Evolutionary conservation across 2,329 filamentous ascomycete species (phyloP), one percentile per base, ranked within the genome.

Genomic region (Fusarium gaditjirri): DNA sequence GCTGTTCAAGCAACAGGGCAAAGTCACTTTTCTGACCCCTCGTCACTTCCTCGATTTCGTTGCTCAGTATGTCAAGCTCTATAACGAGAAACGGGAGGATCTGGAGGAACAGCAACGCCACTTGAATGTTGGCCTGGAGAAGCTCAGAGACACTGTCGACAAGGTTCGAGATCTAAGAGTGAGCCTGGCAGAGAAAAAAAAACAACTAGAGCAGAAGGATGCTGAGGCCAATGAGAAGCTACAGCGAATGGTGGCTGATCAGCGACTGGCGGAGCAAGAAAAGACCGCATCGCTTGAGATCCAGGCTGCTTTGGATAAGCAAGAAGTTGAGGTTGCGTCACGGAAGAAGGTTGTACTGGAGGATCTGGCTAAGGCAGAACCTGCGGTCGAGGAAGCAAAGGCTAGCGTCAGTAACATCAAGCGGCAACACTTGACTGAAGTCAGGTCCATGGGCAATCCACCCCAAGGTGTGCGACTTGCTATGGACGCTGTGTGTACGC

Each of bases 351-450:
- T 97, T 62, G 97, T 98, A 39, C 83, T 97, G 76, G 88, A 90
- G 75, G 96, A 99, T 84, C 86, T 99, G 65, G 95, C 94, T 35
- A 92, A 90, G 79, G 96, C 96, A 19, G 95, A 98, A 80, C 96
- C 96, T 13, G 96, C 96, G 53, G 96, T 99, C 60, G 84, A 93
- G 70, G 94, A 97, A 82, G 96, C 96, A 53, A 94, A 96, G 84
- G 94, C 94, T 81, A 98, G 95, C 83, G 97, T 99, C 82, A 96
- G 93, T 85, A 98, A 97, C 86, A 99, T 99, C 86, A 99, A 98
- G 86, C 91, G 93, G 79, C 94, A 97, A 80, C 96, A 99, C 82
- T 87, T 99, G 73, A 98, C 95, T 17, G 96, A 99, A 90, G 95
- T 99, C 55, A 91, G 96, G 79, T 97, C 95, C 73, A 98, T 99